A percentile compares a stretch with the other conserved stretches of the same genome.
Evolutionary conservation across 1,284 basidiomycete genomes (phyloP).

Genomic region (Uromyces viciae-fabae): DNA sequence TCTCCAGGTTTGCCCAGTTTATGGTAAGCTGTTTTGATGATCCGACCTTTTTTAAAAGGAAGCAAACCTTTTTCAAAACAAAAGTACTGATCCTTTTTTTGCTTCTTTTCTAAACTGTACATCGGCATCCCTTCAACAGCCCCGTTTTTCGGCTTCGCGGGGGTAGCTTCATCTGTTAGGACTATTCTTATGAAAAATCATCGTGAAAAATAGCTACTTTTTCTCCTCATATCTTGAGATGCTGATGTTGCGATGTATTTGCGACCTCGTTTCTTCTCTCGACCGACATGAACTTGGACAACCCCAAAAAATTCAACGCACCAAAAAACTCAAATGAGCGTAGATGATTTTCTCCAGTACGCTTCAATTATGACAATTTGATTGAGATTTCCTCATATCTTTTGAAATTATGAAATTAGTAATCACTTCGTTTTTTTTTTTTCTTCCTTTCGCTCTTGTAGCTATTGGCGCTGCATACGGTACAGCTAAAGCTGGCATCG

Average conservation of each 20-base stretch:
- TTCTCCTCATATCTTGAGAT: too few species aligned
- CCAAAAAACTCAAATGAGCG: background rate
- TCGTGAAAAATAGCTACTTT: background rate
- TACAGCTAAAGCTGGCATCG: constrained; percentile 95
- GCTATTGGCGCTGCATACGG: constrained; percentile 92
- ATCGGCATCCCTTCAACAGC: background rate
- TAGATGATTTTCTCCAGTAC: constrained; percentile 45
- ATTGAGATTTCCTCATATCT: too few species aligned
- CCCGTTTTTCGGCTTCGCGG: constrained; percentile 44
- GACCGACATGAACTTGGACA: too few species aligned
- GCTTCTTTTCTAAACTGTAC: background rate
- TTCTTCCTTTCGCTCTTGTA: constrained; percentile 29
- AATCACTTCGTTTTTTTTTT: background rate
- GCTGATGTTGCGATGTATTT: too few species aligned
- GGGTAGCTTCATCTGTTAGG: constrained; percentile 44
- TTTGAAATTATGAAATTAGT: too few species aligned
- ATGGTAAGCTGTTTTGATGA: too few species aligned
- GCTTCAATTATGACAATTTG: background rate
- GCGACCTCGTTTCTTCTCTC: too few species aligned
- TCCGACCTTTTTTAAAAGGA: background rate
- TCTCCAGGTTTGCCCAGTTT: constrained; percentile 21
- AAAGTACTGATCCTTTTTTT: background rate
- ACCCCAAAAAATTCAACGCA: too few species aligned
- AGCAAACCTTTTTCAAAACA: background rate
- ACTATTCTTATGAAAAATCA: too few species aligned